Evolutionary conservation across 306 rosid genomes (phyloP), one percentile per base, ranked within the genome.

Genomic region (Pueraria montana): DNA sequence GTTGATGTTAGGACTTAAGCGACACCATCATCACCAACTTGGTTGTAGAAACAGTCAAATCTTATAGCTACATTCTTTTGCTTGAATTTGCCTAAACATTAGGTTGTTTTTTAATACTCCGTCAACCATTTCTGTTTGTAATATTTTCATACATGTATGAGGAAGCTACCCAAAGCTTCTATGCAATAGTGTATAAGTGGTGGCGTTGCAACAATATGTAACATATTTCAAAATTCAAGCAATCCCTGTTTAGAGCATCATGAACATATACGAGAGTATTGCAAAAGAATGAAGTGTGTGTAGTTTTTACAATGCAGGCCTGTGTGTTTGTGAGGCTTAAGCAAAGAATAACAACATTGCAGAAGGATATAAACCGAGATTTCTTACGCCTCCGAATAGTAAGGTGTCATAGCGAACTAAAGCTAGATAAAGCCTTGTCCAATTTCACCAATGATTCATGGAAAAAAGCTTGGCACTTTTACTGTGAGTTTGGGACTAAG

Each of bases 401-500:
- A 50, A 93, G 96, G 87, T 91, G 98, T 85, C 94, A 93, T 79
- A 83, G 89, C 26, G 97, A 92, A 79, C 86, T 95, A 82, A 95
- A 93, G 87, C 91, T 92, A 8, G 91, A 87, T 50, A 89, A 87
- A 83, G 66, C 87, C 30, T 36, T 91, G 24, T 89, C 97, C 12
- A 74, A 62, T 76, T 88, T 92, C 83, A 62, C 84, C 18, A 32
- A 71, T 74, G 89, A 88, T 77, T 79, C 92, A 42, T 93, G 98
- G 98, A 62, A 6, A 66, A 93, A 93, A 86, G 92, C 94, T 65
- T 95, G 99, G 98, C 95, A 89, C 68, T 86, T 95, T 76, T 93
- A 90, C 81, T 93, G 98, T 80, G 98, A 93, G 84, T 95, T 93
- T 82, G 99, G 99, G 58, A 89, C 94, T n/a, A 93, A 87, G 86